Percentiles rank a stretch among this genome's conserved stretches.
Conservation (phyloP, 768 basidiomycete species). For the Agaricus blazei region DNA sequence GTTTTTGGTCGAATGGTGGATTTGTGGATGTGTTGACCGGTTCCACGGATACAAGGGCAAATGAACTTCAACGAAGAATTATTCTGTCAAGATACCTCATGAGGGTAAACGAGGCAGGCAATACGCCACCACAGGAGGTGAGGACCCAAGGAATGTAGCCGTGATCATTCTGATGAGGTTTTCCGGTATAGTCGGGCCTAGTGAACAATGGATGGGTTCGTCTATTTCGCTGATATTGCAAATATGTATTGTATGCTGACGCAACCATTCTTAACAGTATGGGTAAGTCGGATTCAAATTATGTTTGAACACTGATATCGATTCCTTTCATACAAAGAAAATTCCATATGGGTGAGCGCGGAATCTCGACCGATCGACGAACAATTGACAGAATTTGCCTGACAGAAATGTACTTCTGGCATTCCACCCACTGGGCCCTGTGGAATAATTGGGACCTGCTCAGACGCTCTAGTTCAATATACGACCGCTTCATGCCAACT, state of each 20-base stretch:
- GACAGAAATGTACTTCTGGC: slow-evolving; percentile 55
- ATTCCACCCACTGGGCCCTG: slow-evolving; percentile 52
- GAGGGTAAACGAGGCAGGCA: slow-evolving; percentile 55
- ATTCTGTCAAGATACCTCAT: slow-evolving; percentile 52
- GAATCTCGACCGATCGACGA: background rate
- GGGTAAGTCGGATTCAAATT: slow-evolving; percentile 22
- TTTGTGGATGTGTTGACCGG: slow-evolving; percentile 50
- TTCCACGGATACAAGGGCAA: slow-evolving; percentile 43
- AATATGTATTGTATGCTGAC: background rate
- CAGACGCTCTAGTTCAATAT: slow-evolving; percentile 36
- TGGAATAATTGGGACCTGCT: slow-evolving; percentile 59
- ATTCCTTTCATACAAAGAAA: slow-evolving; percentile 28
- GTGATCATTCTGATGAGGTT: background rate
- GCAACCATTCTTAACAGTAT: slow-evolving; percentile 20
- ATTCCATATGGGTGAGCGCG: slow-evolving; percentile 47
- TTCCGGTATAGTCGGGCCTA: slow-evolving; percentile 38
- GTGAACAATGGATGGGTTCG: slow-evolving; percentile 55
- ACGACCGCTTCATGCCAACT: slow-evolving; percentile 40
- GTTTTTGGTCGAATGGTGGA: slow-evolving; percentile 43
- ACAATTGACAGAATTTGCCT: background rate
- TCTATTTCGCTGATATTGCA: slow-evolving; percentile 3
- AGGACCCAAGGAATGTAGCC: slow-evolving; percentile 6
- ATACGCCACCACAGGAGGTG: slow-evolving; percentile 55
- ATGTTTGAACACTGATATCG: too few species aligned
- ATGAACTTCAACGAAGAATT: slow-evolving; percentile 52